These are phyloP conservation scores for Lactuca sativa DNA, from an alignment of 129 eudicot genomes.

Conservation along the genomic window DNA sequence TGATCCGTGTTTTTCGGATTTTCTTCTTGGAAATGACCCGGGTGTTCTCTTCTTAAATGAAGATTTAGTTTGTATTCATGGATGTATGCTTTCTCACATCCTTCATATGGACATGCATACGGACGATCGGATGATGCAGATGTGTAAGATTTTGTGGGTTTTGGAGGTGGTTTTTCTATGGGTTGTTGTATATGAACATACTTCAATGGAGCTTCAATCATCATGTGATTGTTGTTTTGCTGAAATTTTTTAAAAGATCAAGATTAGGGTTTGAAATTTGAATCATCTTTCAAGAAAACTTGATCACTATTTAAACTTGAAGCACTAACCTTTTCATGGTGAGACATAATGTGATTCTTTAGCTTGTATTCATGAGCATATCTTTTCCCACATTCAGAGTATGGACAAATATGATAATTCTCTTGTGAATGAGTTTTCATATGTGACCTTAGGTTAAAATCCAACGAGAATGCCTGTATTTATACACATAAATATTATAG, in stretches of 20 bases:
- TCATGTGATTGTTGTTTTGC: slow-evolving; percentile 44
- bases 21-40: slow-evolving; percentile 79
- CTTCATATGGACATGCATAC: slow-evolving; percentile 80
- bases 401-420: slow-evolving; percentile 90
- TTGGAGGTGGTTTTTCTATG: slow-evolving; percentile 36
- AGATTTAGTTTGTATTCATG: slow-evolving; percentile 98
- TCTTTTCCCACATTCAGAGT: slow-evolving; percentile 91
- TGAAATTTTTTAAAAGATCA: slow-evolving; percentile 9
- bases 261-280: neutral
- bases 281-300: too few relatives aligned
- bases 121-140: slow-evolving; percentile 82
- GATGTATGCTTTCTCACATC: slow-evolving; percentile 90
- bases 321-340: slow-evolving; percentile 79
- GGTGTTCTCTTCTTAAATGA: slow-evolving; percentile 86
- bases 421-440: slow-evolving; percentile 99
- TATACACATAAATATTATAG: neutral
- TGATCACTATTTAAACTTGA: too few relatives aligned
- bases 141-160: slow-evolving; percentile 52
- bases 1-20: slow-evolving; percentile 51
- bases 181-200: slow-evolving; percentile 46
- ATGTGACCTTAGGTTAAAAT: slow-evolving; percentile 88
- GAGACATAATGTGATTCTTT: slow-evolving; percentile 78
- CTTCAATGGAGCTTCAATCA: slow-evolving; percentile 41
- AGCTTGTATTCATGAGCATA: slow-evolving; percentile 97
- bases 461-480: slow-evolving; percentile 94